A percentile compares a stretch with the other conserved stretches of the same genome.
These are phyloP conservation scores for Priceomyces fermenticarens DNA, from an alignment of 805 yeast genomes.

Conservation along the genomic window DNA sequence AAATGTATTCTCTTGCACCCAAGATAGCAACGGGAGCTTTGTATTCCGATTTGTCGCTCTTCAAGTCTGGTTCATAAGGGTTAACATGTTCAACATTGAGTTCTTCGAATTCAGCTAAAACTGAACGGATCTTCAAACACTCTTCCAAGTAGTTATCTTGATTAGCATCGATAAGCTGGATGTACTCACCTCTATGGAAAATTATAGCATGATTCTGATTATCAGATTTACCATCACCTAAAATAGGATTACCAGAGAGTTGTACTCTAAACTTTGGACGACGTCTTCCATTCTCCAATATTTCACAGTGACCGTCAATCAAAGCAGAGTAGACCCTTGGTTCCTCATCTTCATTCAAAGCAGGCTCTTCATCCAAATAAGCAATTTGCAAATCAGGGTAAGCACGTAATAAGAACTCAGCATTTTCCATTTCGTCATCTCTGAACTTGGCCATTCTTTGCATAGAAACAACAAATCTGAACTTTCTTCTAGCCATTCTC, in stretches of 20 bases:
- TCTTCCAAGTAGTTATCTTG: conserved; percentile 83
- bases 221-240: conserved; percentile 85
- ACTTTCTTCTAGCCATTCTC: conserved; percentile 61
- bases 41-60: conserved; percentile 47
- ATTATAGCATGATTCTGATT: conserved; percentile 76
- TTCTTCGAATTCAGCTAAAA: conserved; percentile 76
- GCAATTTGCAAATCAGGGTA: conserved; percentile 68
- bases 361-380: conserved; percentile 53
- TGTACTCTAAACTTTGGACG: conserved; percentile 61
- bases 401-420: conserved; percentile 57
- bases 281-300: conserved; percentile 55
- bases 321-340: conserved; percentile 57
- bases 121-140: conserved; percentile 72
- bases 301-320: conserved; percentile 68
- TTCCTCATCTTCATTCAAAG: conserved; percentile 40
- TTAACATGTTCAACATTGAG: conserved; percentile 58
- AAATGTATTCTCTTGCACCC: conserved; percentile 81
- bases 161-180: conserved; percentile 79
- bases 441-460: conserved; percentile 55
- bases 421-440: conserved; percentile 56
- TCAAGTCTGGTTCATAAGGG: conserved; percentile 76
- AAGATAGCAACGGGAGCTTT: conserved; percentile 71
- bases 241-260: conserved; percentile 75
- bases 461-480: conserved; percentile 63
- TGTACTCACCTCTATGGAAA: conserved; percentile 76